Percentiles rank a stretch among this genome's conserved stretches.
These are phyloP conservation scores for Pseudofabraea citricarpa DNA, from an alignment of 2,329 filamentous ascomycete species.

Conservation along the genomic window DNA sequence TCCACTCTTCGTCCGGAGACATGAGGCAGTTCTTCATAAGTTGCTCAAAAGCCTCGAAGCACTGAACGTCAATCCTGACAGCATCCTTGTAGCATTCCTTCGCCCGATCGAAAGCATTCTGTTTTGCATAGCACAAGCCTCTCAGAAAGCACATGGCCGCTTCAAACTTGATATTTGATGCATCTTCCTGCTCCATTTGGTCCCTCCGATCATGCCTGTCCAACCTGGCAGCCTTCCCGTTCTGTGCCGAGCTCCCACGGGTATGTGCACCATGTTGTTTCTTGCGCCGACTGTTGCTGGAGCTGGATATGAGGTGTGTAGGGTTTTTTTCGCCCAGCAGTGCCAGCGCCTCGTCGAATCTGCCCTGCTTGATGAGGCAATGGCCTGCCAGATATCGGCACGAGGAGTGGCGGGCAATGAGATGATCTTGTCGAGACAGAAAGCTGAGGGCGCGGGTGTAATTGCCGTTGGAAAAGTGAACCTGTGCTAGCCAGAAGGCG, in stretches of 20 bases:
- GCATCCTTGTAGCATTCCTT: constrained; percentile 99
- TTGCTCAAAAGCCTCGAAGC: constrained; percentile 97
- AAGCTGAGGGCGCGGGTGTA: constrained; percentile 88
- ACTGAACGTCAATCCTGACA: constrained; percentile 93
- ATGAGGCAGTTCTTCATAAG: constrained; percentile 95
- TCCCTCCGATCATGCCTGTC: constrained; percentile 21
- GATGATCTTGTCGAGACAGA: constrained; percentile 76
- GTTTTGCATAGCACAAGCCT: constrained; percentile 91
- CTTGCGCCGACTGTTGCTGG: constrained; percentile 62
- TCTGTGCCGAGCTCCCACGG: constrained; percentile 42
- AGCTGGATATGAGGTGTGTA: constrained; percentile 73
- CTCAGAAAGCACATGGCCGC: constrained; percentile 96
- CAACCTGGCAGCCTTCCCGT: constrained; percentile 36
- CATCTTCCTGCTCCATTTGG: constrained; percentile 52
- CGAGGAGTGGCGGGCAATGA: constrained; percentile 75
- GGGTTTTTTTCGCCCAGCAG: constrained; percentile 91
- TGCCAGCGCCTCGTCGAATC: constrained; percentile 81
- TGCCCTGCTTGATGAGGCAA: constrained; percentile 87
- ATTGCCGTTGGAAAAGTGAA: constrained; percentile 93
- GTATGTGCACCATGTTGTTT: constrained; percentile 56
- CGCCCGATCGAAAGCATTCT: constrained; percentile 93
- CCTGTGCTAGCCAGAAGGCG: constrained; percentile 96
- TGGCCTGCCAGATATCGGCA: constrained; percentile 92
- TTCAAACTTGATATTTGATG: constrained; percentile 77
- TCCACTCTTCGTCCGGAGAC: constrained; percentile 67